Evolutionary conservation across 495 filamentous ascomycete species (phyloP).

Genomic region (Penicillium parvum): DNA sequence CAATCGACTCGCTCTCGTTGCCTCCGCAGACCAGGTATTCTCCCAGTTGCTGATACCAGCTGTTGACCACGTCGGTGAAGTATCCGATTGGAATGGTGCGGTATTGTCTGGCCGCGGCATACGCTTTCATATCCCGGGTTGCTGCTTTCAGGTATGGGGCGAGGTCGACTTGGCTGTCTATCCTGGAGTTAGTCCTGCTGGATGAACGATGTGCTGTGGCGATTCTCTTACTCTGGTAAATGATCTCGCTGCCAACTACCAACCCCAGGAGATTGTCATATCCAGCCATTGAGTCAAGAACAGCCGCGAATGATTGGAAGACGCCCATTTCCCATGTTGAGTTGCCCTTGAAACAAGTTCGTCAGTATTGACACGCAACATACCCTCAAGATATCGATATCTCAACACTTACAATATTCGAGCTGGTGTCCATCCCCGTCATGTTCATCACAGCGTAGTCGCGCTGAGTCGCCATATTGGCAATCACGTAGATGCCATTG

Average conservation of each 20-base stretch:
- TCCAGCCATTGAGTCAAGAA: slow-evolving; percentile 64
- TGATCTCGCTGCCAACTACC: slow-evolving; percentile 42
- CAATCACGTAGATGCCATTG: slow-evolving; percentile 5
- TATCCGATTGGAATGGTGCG: slow-evolving; percentile 3
- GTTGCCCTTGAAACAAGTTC: slow-evolving; percentile 11
- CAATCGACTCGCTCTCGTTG: slow-evolving; percentile 1
- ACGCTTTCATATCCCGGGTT: slow-evolving; percentile 29
- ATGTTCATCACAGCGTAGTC: no score
- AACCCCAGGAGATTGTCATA: slow-evolving; percentile 69
- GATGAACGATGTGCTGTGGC: no score
- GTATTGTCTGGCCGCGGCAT: slow-evolving; percentile 1
- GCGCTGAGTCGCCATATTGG: slow-evolving; percentile 1
- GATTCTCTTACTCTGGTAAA: slow-evolving; percentile 45
- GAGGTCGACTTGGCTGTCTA: slow-evolving; percentile 16
- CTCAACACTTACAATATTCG: no score
- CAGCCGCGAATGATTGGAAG: slow-evolving; percentile 52
- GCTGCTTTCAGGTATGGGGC: slow-evolving; percentile 1
- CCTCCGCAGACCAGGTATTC: slow-evolving; percentile 3
- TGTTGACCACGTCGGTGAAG: background rate
- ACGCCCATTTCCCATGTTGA: slow-evolving; percentile 58
- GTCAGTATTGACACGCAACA: no score
- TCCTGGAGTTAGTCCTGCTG: no score
- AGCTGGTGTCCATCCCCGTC: no score
- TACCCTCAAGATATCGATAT: no score
- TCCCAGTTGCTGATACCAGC: slow-evolving; percentile 1